Evolutionary conservation across 345 rosid species (phyloP).

Genomic region (Raphanus raphanistrum): DNA sequence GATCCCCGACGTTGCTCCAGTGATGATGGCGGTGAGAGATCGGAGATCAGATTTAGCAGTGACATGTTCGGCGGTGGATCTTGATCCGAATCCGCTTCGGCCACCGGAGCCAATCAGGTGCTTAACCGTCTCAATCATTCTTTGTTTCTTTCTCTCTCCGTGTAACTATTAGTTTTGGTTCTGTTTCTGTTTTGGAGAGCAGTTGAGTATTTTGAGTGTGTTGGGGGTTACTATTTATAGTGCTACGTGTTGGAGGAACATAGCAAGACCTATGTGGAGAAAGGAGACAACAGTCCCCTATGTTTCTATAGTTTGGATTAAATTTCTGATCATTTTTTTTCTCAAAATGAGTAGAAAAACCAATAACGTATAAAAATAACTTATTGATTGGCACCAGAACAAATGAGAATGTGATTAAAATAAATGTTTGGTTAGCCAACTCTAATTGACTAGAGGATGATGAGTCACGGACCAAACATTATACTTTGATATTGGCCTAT

Average conservation of each 20-base stretch:
- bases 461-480: slow-evolving; percentile 34
- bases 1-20: slow-evolving; percentile 91
- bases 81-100: slow-evolving; percentile 78
- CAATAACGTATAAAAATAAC: background rate
- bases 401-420: background rate
- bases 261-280: background rate
- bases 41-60: slow-evolving; percentile 40
- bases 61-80: slow-evolving; percentile 82
- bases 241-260: slow-evolving; percentile 36
- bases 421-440: slow-evolving; percentile 41
- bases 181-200: background rate
- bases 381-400: slow-evolving; percentile 11
- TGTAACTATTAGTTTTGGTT: background rate
- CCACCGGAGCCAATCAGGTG: slow-evolving; percentile 85
- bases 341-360: background rate
- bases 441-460: slow-evolving; percentile 41
- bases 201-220: background rate
- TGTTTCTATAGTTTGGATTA: background rate
- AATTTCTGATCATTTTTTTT: background rate
- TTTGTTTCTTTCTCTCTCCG: background rate
- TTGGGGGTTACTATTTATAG: slow-evolving; percentile 26
- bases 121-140: slow-evolving; percentile 77
- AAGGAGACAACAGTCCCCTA: slow-evolving; percentile 17
- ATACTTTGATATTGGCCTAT: background rate
- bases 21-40: slow-evolving; percentile 35